Percentiles rank a stretch among this genome's conserved stretches.
Evolutionary conservation across 139 green algal species (phyloP).

Genomic region (Auxenochlorella pyrenoidosa): DNA sequence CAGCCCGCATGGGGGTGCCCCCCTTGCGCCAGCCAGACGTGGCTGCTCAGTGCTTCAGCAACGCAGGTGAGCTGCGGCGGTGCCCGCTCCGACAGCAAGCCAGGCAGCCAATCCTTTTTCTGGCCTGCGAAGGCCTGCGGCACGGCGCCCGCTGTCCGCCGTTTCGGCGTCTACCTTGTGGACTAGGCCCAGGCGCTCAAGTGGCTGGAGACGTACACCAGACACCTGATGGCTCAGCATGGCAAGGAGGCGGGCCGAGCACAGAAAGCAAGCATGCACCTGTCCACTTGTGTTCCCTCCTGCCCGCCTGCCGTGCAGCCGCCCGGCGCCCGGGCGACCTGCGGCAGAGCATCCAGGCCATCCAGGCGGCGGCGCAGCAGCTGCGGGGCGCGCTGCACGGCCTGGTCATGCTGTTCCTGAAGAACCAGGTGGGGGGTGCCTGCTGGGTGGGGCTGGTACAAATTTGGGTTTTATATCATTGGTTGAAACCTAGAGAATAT

Average conservation of each 20-base stretch:
- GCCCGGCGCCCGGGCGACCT: slow-evolving; percentile 49
- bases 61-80: slow-evolving; percentile 37
- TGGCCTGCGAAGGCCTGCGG: too few species aligned
- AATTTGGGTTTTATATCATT: too few species aligned
- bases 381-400: slow-evolving; percentile 61
- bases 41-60: slow-evolving; percentile 58
- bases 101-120: background rate
- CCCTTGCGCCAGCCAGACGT: slow-evolving; percentile 51
- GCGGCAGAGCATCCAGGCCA: slow-evolving; percentile 42
- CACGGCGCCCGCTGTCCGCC: too few species aligned
- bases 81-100: slow-evolving; percentile 35
- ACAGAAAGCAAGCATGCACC: background rate
- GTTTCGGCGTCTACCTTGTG: too few species aligned
- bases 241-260: too few species aligned
- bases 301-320: background rate
- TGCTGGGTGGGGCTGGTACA: too few species aligned
- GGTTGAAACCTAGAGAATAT: too few species aligned
- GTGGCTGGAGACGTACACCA: too few species aligned
- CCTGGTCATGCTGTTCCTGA: slow-evolving; percentile 76
- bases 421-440: background rate
- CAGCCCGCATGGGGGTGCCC: background rate
- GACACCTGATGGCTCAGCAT: too few species aligned
- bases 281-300: background rate
- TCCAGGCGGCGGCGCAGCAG: slow-evolving; percentile 65
- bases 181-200: too few species aligned